These are phyloP conservation scores for Prunus armeniaca DNA, from an alignment of 306 rosid species.

Conservation along the genomic window DNA sequence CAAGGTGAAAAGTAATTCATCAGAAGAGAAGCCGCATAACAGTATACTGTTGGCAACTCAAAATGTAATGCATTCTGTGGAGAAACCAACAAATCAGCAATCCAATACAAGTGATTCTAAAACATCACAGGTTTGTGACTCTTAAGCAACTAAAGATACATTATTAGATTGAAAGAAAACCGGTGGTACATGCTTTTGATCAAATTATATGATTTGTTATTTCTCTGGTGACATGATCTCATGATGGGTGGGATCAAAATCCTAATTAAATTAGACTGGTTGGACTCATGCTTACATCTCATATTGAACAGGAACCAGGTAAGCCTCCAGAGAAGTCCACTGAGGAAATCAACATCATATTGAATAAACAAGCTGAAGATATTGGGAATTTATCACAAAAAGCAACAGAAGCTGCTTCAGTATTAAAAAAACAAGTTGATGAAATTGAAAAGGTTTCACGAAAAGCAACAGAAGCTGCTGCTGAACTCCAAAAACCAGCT, in stretches of 20 bases:
- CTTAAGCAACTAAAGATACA: background rate
- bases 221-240: background rate
- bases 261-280: background rate
- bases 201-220: background rate
- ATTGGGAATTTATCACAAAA: background rate
- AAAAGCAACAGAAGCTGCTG: slow-evolving; percentile 1
- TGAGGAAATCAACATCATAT: slow-evolving; percentile 15
- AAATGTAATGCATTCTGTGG: slow-evolving; percentile 13
- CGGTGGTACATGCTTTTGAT: background rate
- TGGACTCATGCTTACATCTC: slow-evolving; percentile 1
- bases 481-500: background rate
- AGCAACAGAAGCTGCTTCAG: background rate
- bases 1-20: slow-evolving; percentile 19
- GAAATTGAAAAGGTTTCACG: background rate
- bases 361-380: slow-evolving; percentile 2
- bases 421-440: background rate
- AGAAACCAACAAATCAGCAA: slow-evolving; percentile 16
- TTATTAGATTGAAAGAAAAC: background rate
- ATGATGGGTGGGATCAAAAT: background rate
- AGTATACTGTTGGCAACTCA: background rate
- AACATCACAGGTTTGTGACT: slow-evolving; percentile 37
- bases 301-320: slow-evolving; percentile 27
- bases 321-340: slow-evolving; percentile 3
- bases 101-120: slow-evolving; percentile 16
- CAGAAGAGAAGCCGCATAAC: slow-evolving; percentile 16